A percentile compares a stretch with the other conserved stretches of the same genome.
Evolutionary conservation across 2,329 filamentous ascomycete genomes (phyloP).

Genomic region (Fusarium torulosum): DNA sequence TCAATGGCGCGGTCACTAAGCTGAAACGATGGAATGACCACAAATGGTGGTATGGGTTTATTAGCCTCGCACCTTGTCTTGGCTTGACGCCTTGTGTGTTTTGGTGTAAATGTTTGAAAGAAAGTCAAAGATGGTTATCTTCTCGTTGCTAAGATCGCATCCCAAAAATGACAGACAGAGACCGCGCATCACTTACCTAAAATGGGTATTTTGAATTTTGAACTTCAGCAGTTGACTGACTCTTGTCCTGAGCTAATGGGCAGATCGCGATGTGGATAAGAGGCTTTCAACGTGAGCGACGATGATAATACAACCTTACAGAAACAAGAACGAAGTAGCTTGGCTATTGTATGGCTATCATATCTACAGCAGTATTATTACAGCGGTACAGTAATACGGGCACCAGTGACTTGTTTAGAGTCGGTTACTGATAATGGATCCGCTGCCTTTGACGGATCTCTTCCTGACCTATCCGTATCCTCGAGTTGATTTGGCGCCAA

Average conservation of each 20-base stretch:
- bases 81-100: slow-evolving; percentile 15
- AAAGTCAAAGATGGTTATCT: slow-evolving; percentile 24
- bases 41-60: slow-evolving; percentile 17
- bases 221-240: slow-evolving; percentile 30
- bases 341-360: neutral
- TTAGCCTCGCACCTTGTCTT: slow-evolving; percentile 29
- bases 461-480: slow-evolving; percentile 27
- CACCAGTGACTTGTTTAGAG: slow-evolving; percentile 25
- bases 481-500: slow-evolving; percentile 13
- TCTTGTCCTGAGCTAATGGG: slow-evolving; percentile 29
- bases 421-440: slow-evolving; percentile 41
- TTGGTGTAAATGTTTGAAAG: slow-evolving; percentile 30
- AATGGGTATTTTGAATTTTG: slow-evolving; percentile 5
- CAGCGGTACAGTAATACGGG: neutral
- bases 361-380: no score
- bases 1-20: slow-evolving; percentile 12
- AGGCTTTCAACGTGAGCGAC: neutral
- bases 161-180: slow-evolving; percentile 15
- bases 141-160: slow-evolving; percentile 18
- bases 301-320: neutral
- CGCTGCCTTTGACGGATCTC: slow-evolving; percentile 25
- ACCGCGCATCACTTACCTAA: slow-evolving; percentile 9
- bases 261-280: slow-evolving; percentile 14
- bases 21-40: slow-evolving; percentile 28
- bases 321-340: neutral